Evolutionary conservation across 202 grass and related monocot genomes (phyloP), one percentile per base, ranked within the genome.

Genomic region (Setaria viridis): DNA sequence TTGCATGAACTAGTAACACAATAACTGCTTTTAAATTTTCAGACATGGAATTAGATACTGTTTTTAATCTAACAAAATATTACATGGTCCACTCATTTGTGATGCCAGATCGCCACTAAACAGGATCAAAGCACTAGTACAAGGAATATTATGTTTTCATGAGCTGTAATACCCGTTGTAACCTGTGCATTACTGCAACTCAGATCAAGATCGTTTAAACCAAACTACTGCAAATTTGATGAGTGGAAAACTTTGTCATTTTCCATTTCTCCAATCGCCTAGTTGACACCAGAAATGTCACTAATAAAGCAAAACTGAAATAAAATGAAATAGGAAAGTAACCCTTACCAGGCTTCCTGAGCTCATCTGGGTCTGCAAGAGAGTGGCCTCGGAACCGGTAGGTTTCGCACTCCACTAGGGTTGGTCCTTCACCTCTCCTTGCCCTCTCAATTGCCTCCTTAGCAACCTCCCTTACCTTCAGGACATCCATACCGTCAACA

Each of bases 381-480:
- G 97, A 99, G 76, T 99, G 97, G 29, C 97, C 97, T 62, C 97
- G 91, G 84, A 99, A 99, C 70, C 97, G 87, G 67, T 99, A 99
- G 32, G 97, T 99, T 88, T 99, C 97, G 66, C 94, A 96, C 79
- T 99, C 97, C 16, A 99, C 92, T 48, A 99, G 85, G 17, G 94
- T 99, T 30, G 97, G 97, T 71, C 97, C 97, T 85, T 99, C 97
- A 67, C 97, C 97, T 85, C 94, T 99, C 83, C 97, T 91, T 59
- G 97, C 97, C 82, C 97, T 96, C 37, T 48, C 87, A 86, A 99
- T 85, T 16, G 97, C 97, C 65, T 99, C 97, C 66, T 91, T 88
- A 8, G 97, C 97, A 67, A 97, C 97, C 80, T 94, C 90, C 72
- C 97, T 87, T 43, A 99, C 97, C 83, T 99, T 94, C 15, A 99